These are phyloP conservation scores for Aristolochia contorta DNA, from an alignment of 164 flowering plant genomes.

Conservation along the genomic window DNA sequence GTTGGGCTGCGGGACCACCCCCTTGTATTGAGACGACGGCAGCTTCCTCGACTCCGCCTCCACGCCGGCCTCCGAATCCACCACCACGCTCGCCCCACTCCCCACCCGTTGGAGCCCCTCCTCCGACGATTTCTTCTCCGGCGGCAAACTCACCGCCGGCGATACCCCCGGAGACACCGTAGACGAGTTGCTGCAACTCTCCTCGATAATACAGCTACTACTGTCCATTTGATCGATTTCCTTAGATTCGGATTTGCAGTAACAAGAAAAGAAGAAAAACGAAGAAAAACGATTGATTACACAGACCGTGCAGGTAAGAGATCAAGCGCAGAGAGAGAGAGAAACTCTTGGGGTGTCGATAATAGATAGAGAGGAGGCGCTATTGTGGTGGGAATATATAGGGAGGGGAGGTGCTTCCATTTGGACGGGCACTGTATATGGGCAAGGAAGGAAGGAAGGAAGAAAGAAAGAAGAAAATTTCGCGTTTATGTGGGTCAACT, in stretches of 20 bases:
- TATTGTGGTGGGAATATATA: conserved; percentile 5
- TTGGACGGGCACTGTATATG: background rate
- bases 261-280: too few species aligned
- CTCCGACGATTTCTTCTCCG: conserved; percentile 20
- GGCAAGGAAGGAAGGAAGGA: too few species aligned
- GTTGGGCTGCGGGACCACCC: conserved; percentile 94
- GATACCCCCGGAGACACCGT: conserved; percentile 15
- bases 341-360: background rate
- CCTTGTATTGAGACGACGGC: conserved; percentile 80
- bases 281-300: too few species aligned
- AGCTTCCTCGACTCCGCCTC: conserved; percentile 81
- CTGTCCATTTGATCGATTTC: conserved; percentile 40
- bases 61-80: conserved; percentile 47
- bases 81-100: conserved; percentile 54
- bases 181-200: conserved; percentile 31
- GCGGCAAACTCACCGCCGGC: conserved; percentile 24
- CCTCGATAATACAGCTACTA: conserved; percentile 45
- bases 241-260: background rate
- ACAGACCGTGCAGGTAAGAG: too few species aligned
- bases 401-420: background rate
- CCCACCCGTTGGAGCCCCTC: conserved; percentile 48
- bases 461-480: too few species aligned
- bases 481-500: conserved; percentile 30
- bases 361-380: background rate
- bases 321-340: background rate